Conservation (phyloP, 2,329 filamentous ascomycete species). For the Fusarium humuli region DNA sequence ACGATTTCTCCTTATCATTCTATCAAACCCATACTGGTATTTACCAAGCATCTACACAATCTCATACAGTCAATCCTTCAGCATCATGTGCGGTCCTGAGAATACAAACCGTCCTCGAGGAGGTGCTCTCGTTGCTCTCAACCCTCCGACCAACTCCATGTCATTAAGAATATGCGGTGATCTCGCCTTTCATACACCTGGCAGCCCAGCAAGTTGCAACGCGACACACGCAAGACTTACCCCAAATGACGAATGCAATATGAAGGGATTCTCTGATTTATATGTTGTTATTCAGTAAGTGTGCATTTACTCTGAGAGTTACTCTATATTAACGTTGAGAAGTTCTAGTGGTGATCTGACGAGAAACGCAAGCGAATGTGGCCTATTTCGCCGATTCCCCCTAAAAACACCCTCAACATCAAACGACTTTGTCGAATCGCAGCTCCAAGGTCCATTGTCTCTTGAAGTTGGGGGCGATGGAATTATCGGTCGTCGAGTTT, state of each 20-base stretch:
- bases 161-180: slow-evolving; percentile 48
- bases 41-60: background rate
- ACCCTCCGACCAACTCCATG: slow-evolving; percentile 41
- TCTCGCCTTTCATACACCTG: slow-evolving; percentile 59
- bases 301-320: rapidly evolving
- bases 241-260: slow-evolving; percentile 40
- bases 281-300: slow-evolving; percentile 61
- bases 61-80: slow-evolving; percentile 3
- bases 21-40: background rate
- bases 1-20: background rate
- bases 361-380: slow-evolving; percentile 55
- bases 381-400: slow-evolving; percentile 55
- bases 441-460: slow-evolving; percentile 55
- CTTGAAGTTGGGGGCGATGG: slow-evolving; percentile 59
- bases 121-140: slow-evolving; percentile 60
- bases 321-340: slow-evolving; percentile 4
- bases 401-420: slow-evolving; percentile 40
- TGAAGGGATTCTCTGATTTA: slow-evolving; percentile 41
- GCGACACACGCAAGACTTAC: slow-evolving; percentile 60
- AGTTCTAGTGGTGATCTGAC: slow-evolving; percentile 60
- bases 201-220: slow-evolving; percentile 50
- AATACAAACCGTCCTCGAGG: slow-evolving; percentile 56
- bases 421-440: slow-evolving; percentile 49
- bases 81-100: slow-evolving; percentile 61
- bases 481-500: slow-evolving; percentile 62